These are phyloP conservation scores for Mortierella polycephala DNA, from an alignment of 371 early-diverging fungal species.

Conservation along the genomic window DNA sequence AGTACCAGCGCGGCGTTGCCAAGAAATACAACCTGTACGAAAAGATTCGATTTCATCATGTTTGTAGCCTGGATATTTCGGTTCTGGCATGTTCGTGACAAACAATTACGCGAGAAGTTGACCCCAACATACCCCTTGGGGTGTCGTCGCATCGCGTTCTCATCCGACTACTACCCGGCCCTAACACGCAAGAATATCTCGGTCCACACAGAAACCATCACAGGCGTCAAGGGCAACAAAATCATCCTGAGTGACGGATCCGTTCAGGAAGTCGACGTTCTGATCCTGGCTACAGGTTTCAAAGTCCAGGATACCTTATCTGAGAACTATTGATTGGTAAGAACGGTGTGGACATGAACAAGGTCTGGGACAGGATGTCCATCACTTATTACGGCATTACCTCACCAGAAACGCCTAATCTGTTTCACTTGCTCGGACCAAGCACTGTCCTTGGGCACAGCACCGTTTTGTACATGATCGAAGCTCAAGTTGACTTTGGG, in stretches of 20 bases:
- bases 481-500: constrained; percentile 41
- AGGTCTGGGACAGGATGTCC: constrained; percentile 26
- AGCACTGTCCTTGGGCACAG: constrained; percentile 49
- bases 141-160: constrained; percentile 68
- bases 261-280: constrained; percentile 59
- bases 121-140: constrained; percentile 63
- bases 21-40: constrained; percentile 59
- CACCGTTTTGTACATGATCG: constrained; percentile 49
- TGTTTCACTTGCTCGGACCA: constrained; percentile 54
- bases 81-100: constrained; percentile 36
- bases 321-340: constrained; percentile 40
- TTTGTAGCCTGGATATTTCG: constrained; percentile 36
- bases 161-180: constrained; percentile 62
- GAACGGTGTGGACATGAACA: constrained; percentile 25
- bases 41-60: constrained; percentile 55
- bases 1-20: constrained; percentile 61
- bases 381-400: constrained; percentile 50
- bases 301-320: constrained; percentile 52
- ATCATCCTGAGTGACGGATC: constrained; percentile 57
- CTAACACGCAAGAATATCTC: constrained; percentile 59
- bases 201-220: constrained; percentile 57
- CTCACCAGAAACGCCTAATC: constrained; percentile 54
- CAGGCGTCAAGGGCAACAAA: constrained; percentile 55
- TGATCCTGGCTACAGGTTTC: constrained; percentile 76
- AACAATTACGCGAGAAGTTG: constrained; percentile 54